These are phyloP conservation scores for Leavenworthia alabamica DNA, from an alignment of 345 rosid species.

Conservation along the genomic window DNA sequence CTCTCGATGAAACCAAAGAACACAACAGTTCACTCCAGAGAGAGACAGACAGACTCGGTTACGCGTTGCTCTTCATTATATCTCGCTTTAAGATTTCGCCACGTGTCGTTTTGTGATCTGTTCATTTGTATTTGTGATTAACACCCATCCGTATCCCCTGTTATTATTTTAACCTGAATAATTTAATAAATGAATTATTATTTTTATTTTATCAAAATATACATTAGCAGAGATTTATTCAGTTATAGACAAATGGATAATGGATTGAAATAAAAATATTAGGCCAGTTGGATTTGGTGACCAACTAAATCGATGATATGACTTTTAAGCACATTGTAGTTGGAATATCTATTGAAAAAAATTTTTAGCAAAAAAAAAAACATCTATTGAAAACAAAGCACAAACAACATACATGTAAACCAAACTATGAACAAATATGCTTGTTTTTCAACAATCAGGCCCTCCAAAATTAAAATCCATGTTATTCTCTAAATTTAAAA, in stretches of 20 bases:
- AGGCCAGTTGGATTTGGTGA: constrained; percentile 24
- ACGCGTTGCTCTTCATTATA: background rate
- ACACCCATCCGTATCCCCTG: background rate
- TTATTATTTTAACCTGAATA: background rate
- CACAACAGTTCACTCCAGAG: constrained; percentile 21
- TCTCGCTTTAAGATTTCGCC: constrained; percentile 4
- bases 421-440: background rate
- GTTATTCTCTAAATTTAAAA: background rate
- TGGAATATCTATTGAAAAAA: constrained; percentile 21
- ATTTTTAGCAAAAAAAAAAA: too few species aligned
- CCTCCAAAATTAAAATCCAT: background rate
- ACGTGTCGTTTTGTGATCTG: constrained; percentile 18
- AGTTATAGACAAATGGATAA: background rate
- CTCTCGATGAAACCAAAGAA: constrained; percentile 43
- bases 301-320: constrained; percentile 20
- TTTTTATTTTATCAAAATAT: background rate
- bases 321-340: constrained; percentile 18
- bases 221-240: background rate
- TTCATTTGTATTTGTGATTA: background rate
- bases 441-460: background rate
- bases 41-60: constrained; percentile 11
- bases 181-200: background rate
- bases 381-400: constrained; percentile 17
- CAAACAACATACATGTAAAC: constrained; percentile 9
- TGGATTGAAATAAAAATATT: background rate